These are phyloP conservation scores for Serendipita sp. DNA, from an alignment of 768 basidiomycete species.

Conservation along the genomic window DNA sequence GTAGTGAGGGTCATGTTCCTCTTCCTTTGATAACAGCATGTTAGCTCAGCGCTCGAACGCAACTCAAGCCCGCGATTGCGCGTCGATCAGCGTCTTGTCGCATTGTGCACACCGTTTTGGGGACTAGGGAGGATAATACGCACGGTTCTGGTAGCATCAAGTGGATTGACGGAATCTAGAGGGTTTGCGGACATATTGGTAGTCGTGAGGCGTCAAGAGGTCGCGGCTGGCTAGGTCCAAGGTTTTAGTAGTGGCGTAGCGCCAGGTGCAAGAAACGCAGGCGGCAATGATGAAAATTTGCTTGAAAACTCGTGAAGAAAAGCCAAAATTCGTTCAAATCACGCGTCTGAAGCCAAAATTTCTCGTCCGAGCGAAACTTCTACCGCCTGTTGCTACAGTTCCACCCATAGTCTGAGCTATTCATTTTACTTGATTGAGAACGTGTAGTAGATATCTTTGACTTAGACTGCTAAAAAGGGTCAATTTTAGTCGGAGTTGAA, in stretches of 20 bases:
- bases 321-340: too few species aligned
- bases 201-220: not conserved
- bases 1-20: conserved; percentile 79
- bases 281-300: too few species aligned
- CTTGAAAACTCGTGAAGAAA: too few species aligned
- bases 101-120: not conserved
- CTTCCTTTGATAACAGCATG: conserved; percentile 26
- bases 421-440: too few species aligned
- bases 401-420: too few species aligned
- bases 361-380: too few species aligned
- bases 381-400: too few species aligned
- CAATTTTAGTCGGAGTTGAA: too few species aligned
- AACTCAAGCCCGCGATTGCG: not conserved
- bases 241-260: not conserved
- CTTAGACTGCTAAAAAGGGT: too few species aligned
- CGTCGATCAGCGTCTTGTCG: conserved; percentile 2
- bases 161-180: not conserved
- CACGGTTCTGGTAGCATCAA: not conserved
- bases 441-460: too few species aligned
- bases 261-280: too few species aligned
- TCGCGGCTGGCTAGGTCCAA: not conserved
- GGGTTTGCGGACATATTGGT: conserved; percentile 1
- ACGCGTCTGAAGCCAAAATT: too few species aligned
- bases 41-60: not conserved
- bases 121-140: not conserved